Conservation (phyloP, 352 stramenopile species). For the Phytophthora crassamura region DNA sequence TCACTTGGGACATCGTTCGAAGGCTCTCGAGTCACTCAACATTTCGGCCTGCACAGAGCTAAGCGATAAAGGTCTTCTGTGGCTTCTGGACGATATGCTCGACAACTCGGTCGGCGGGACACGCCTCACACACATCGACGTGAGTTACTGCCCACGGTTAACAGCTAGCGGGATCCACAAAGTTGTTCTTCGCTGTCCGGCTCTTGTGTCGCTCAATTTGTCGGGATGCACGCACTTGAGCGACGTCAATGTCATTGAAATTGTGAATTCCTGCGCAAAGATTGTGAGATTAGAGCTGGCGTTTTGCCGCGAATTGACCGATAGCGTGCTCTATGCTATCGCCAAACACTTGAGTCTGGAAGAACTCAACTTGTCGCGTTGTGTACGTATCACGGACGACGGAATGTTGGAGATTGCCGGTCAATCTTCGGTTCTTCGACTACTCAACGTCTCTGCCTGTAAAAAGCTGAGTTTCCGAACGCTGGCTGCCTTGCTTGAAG, state of each 20-base stretch:
- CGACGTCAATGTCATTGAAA: slow-evolving; percentile 71
- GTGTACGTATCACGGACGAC: slow-evolving; percentile 84
- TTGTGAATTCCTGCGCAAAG: slow-evolving; percentile 70
- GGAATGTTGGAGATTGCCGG: slow-evolving; percentile 80
- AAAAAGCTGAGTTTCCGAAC: slow-evolving; percentile 77
- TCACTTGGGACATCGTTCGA: slow-evolving; percentile 70
- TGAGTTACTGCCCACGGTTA: slow-evolving; percentile 84
- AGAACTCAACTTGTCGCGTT: slow-evolving; percentile 68
- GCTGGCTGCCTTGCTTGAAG: slow-evolving; percentile 57
- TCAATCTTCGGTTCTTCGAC: slow-evolving; percentile 73
- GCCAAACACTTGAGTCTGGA: slow-evolving; percentile 85
- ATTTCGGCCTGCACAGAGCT: slow-evolving; percentile 68
- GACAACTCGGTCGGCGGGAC: slow-evolving; percentile 55
- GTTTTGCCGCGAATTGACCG: slow-evolving; percentile 88
- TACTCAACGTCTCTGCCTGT: slow-evolving; percentile 81
- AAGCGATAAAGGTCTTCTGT: slow-evolving; percentile 66
- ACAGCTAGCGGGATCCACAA: slow-evolving; percentile 55
- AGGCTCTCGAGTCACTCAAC: slow-evolving; percentile 53
- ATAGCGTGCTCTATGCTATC: slow-evolving; percentile 71
- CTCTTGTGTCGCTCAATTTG: slow-evolving; percentile 81
- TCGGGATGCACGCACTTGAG: slow-evolving; percentile 81
- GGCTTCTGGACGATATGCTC: slow-evolving; percentile 74
- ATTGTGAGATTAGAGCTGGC: slow-evolving; percentile 76
- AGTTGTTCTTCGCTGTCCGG: slow-evolving; percentile 62
- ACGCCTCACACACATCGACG: slow-evolving; percentile 64